phyloP scores from a whole-genome alignment of 768 basidiomycete genomes.

The Agaricus blazei region DNA sequence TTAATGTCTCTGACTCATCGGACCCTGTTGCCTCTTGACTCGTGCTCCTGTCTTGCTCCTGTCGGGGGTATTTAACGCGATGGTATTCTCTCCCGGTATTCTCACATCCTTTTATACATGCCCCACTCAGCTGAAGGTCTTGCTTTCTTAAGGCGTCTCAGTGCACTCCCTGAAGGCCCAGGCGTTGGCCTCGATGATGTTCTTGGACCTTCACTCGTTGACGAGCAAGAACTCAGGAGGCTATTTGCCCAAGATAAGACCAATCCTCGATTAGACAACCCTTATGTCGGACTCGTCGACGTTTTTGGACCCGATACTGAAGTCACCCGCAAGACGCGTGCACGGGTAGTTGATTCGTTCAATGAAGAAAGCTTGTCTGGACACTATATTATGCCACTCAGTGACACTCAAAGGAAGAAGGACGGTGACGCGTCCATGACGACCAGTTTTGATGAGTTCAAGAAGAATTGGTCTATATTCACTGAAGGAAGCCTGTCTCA shows the following conservation, averaged over 20 bases:
- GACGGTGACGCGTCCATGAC: slow-evolving; percentile 49
- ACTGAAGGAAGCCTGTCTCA: slow-evolving; percentile 58
- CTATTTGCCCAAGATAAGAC: slow-evolving; percentile 50
- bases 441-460: slow-evolving; percentile 48
- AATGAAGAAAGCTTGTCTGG: slow-evolving; percentile 38
- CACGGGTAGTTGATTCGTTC: slow-evolving; percentile 35
- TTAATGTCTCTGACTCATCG: too few relatives aligned
- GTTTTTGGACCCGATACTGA: slow-evolving; percentile 46
- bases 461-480: slow-evolving; percentile 60
- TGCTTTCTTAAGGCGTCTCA: slow-evolving; percentile 11
- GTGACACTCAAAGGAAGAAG: slow-evolving; percentile 35
- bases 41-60: too few relatives aligned
- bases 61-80: too few relatives aligned
- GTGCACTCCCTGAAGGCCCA: slow-evolving; percentile 4
- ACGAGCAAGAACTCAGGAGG: slow-evolving; percentile 50
- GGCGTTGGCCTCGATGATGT: slow-evolving; percentile 35
- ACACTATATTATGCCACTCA: slow-evolving; percentile 52
- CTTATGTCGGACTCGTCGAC: slow-evolving; percentile 55
- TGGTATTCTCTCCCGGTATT: too few relatives aligned
- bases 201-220: slow-evolving; percentile 51
- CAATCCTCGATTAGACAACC: slow-evolving; percentile 38
- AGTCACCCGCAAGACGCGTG: slow-evolving; percentile 42
- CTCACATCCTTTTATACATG: slow-evolving; percentile 1
- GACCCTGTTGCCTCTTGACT: too few relatives aligned
- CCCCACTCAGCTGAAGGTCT: slow-evolving; percentile 13